Evolutionary conservation across 495 filamentous ascomycete genomes (phyloP).

Genomic region (Penicillium paxilli): DNA sequence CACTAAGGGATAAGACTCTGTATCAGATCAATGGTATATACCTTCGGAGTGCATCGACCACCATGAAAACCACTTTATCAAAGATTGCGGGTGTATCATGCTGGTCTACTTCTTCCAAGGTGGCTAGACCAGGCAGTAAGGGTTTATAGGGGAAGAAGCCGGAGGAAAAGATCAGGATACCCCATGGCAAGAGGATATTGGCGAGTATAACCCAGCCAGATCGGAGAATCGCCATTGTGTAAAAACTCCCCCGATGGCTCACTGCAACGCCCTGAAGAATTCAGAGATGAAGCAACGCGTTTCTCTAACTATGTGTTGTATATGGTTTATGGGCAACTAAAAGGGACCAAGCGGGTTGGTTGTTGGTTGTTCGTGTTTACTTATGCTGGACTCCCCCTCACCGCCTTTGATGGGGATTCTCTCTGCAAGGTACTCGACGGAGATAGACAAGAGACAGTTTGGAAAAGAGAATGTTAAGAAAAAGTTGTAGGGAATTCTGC

Average conservation of each 20-base stretch:
- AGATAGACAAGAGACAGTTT: too few species aligned
- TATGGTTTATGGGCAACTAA: slow-evolving; percentile 6
- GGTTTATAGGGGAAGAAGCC: slow-evolving; percentile 99
- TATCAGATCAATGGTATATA: slow-evolving; percentile 38
- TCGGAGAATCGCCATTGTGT: slow-evolving; percentile 22
- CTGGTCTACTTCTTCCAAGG: slow-evolving; percentile 52
- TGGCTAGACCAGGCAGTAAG: slow-evolving; percentile 79
- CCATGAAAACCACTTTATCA: slow-evolving; percentile 94
- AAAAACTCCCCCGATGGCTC: not conserved
- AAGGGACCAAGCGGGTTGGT: too few species aligned
- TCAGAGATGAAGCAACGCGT: not conserved
- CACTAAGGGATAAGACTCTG: not conserved
- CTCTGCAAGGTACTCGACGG: too few species aligned
- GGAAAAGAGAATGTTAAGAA: too few species aligned
- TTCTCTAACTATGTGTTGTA: not conserved
- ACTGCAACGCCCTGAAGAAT: not conserved
- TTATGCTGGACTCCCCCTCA: too few species aligned
- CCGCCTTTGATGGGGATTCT: too few species aligned
- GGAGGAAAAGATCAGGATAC: slow-evolving; percentile 78
- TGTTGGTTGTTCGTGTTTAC: too few species aligned
- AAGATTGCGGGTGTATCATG: slow-evolving; percentile 59
- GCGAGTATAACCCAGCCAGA: slow-evolving; percentile 38
- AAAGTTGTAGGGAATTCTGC: too few species aligned
- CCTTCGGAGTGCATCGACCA: slow-evolving; percentile 93
- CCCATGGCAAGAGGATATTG: slow-evolving; percentile 76